These are phyloP conservation scores for Penicillium macrosclerotiorum DNA, from an alignment of 495 filamentous ascomycete species.

Conservation along the genomic window DNA sequence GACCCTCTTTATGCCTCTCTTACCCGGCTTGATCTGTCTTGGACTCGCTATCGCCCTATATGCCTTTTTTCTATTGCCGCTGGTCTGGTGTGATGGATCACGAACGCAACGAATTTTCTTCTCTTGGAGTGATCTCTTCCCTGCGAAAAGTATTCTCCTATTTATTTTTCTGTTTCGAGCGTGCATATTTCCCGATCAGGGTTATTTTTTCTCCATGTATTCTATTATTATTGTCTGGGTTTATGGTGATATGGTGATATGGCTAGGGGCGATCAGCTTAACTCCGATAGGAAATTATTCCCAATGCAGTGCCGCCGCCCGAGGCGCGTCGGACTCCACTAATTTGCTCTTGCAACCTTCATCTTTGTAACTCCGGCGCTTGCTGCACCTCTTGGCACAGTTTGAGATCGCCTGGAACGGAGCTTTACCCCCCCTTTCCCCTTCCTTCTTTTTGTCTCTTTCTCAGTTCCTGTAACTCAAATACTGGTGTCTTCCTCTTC, in stretches of 20 bases:
- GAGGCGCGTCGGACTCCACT: constrained; percentile 9
- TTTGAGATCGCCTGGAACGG: no score
- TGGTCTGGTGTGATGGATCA: constrained; percentile 43
- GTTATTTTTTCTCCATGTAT: constrained; percentile 32
- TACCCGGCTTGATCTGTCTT: neutral
- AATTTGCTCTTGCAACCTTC: no score
- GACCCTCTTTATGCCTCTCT: neutral
- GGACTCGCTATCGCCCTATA: constrained; percentile 7
- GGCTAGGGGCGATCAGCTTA: constrained; percentile 2
- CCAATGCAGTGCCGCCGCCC: neutral
- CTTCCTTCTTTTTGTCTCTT: neutral
- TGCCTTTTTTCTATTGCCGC: constrained; percentile 10
- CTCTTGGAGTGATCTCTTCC: constrained; percentile 20
- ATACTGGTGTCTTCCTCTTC: neutral
- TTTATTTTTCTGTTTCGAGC: constrained; percentile 40
- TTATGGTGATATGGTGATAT: constrained; percentile 5
- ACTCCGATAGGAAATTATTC: neutral
- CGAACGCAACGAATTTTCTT: constrained; percentile 48
- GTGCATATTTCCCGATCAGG: constrained; percentile 40
- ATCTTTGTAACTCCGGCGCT: no score
- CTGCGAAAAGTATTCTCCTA: constrained; percentile 30
- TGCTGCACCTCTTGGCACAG: no score
- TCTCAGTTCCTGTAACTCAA: neutral
- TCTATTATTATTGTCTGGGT: constrained; percentile 25
- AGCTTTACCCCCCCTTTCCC: neutral